A percentile compares a stretch with the other conserved stretches of the same genome.
Conservation (phyloP, 2,329 filamentous ascomycete species). For the Hirsutella thompsonii region DNA sequence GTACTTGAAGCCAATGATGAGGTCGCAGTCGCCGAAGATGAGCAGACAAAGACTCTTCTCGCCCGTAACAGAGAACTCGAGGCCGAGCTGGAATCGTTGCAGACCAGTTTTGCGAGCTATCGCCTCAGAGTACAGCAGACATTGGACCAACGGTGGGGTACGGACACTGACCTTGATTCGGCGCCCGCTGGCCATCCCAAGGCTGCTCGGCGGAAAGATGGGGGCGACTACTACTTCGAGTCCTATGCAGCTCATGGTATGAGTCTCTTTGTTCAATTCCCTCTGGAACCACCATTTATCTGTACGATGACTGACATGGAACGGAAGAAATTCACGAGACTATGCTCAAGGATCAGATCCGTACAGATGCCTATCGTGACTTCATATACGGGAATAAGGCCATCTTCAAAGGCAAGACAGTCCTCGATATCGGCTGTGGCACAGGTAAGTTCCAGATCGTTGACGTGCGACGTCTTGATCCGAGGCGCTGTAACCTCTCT, state of each 20-base stretch:
- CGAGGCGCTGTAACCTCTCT: too few relatives aligned
- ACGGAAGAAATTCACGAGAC: conserved; percentile 73
- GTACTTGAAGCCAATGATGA: conserved; percentile 9
- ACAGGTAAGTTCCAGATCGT: conserved; percentile 37
- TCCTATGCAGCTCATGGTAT: conserved; percentile 48
- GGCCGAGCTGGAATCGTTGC: conserved; percentile 45
- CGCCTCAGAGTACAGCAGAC: conserved; percentile 52
- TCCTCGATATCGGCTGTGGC: conserved; percentile 84
- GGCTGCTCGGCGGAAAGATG: conserved; percentile 15
- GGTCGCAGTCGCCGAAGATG: conserved; percentile 15
- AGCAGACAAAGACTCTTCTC: conserved; percentile 14
- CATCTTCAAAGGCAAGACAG: conserved; percentile 72
- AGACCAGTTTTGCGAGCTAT: conserved; percentile 52
- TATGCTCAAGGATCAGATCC: conserved; percentile 83
- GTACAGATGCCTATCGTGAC: conserved; percentile 85
- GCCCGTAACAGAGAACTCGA: conserved; percentile 44
- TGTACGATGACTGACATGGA: background rate
- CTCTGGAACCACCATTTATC: too few relatives aligned
- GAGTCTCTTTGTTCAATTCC: conserved; percentile 7
- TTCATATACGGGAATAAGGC: conserved; percentile 90
- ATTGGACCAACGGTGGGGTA: conserved; percentile 51
- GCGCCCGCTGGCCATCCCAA: background rate
- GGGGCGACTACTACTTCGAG: conserved; percentile 41
- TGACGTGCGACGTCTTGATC: background rate
- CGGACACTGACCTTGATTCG: conserved; percentile 28